Conservation (phyloP, 495 filamentous ascomycete genomes). For the Symbiotaphrina buchneri region DNA sequence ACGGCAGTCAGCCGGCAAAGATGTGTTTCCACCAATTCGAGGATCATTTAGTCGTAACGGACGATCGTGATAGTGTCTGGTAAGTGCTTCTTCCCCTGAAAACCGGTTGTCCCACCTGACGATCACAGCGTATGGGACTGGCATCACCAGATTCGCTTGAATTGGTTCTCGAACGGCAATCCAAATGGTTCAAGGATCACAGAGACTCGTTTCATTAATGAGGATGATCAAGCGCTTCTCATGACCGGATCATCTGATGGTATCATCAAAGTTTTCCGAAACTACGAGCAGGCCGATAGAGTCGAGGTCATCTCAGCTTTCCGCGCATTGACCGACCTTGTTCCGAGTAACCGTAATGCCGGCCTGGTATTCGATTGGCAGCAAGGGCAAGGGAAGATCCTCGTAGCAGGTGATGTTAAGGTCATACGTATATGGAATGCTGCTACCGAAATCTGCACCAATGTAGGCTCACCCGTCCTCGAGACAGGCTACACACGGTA, state of each 20-base stretch:
- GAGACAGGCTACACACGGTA: not conserved
- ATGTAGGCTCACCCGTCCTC: conserved; percentile 18
- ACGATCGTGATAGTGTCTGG: conserved; percentile 71
- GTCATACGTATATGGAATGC: conserved; percentile 94
- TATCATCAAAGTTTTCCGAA: conserved; percentile 78
- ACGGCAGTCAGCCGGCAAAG: conserved; percentile 65
- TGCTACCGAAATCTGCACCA: conserved; percentile 74
- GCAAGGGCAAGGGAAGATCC: conserved; percentile 79
- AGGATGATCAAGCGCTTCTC: conserved; percentile 85
- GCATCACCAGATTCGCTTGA: conserved; percentile 45
- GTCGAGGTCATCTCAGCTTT: conserved; percentile 82
- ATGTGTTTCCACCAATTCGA: conserved; percentile 98
- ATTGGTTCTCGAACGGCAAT: conserved; percentile 84
- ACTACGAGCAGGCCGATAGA: conserved; percentile 50
- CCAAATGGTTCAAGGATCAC: conserved; percentile 79
- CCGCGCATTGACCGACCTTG: conserved; percentile 76
- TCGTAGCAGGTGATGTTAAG: conserved; percentile 90
- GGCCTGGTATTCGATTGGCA: conserved; percentile 97
- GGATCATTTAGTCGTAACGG: conserved; percentile 81
- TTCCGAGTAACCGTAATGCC: conserved; percentile 79
- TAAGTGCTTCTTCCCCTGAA: conserved; percentile 12
- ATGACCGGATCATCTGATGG: conserved; percentile 93
- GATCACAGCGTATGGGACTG: conserved; percentile 69
- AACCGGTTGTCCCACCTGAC: not conserved
- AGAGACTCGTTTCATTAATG: conserved; percentile 90